Percentiles rank a stretch among this genome's conserved stretches.
Evolutionary conservation across 2,329 filamentous ascomycete species (phyloP).

Genomic region (Cylindrodendrum hubeiense): DNA sequence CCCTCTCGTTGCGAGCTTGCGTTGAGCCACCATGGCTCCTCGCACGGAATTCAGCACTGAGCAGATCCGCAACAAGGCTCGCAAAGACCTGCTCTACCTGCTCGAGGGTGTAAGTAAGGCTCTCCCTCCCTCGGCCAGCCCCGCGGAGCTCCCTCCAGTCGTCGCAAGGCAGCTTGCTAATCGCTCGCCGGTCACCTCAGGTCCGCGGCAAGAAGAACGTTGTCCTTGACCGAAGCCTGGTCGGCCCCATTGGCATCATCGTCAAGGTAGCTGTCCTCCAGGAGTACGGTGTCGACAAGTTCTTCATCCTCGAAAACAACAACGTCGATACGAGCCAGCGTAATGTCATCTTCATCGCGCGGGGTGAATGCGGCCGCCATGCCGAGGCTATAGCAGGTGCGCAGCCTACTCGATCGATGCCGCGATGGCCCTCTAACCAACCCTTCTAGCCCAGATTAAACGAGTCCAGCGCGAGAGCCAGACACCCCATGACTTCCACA

Average conservation of each 20-base stretch:
- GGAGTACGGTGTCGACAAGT: conserved; percentile 97
- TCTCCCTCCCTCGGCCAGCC: conserved; percentile 41
- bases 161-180: conserved; percentile 32
- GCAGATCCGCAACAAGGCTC: conserved; percentile 83
- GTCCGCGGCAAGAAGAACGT: conserved; percentile 99
- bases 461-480: conserved; percentile 88
- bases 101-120: conserved; percentile 88
- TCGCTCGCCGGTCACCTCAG: conserved; percentile 60
- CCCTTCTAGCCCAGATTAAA: conserved; percentile 85
- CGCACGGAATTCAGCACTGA: conserved; percentile 79
- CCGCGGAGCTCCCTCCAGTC: conserved; percentile 28
- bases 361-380: conserved; percentile 88
- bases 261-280: conserved; percentile 96
- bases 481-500: conserved; percentile 93
- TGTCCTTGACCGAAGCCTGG: conserved; percentile 90
- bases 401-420: conserved; percentile 41
- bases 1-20: conserved; percentile 30
- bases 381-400: conserved; percentile 90
- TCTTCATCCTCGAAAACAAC: conserved; percentile 95
- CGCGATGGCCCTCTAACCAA: conserved; percentile 22
- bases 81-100: conserved; percentile 89
- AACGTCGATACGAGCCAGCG: conserved; percentile 95
- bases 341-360: conserved; percentile 93
- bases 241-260: conserved; percentile 89
- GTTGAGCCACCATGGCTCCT: conserved; percentile 75